phyloP scores from a whole-genome alignment of 176 grass and related monocot species.

The Calamus simplicifolius region DNA sequence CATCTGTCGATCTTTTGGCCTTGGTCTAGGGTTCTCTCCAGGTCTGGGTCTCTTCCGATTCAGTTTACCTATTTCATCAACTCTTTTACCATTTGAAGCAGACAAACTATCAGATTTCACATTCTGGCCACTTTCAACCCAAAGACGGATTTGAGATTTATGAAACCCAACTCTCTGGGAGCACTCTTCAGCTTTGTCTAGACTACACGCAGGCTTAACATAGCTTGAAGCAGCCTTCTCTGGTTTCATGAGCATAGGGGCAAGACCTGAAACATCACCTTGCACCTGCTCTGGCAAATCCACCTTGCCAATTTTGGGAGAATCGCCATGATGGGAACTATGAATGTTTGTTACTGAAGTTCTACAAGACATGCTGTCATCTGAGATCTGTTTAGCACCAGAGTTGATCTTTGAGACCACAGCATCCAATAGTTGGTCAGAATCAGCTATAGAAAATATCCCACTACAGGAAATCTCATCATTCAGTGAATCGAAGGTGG shows the following conservation, averaged over 20 bases:
- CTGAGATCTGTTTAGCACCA: conserved; percentile 36
- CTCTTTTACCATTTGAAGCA: conserved; percentile 59
- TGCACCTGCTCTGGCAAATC: conserved; percentile 27
- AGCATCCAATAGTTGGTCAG: conserved; percentile 73
- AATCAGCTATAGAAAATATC: conserved; percentile 43
- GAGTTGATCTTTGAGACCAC: conserved; percentile 60
- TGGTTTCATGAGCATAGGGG: conserved; percentile 33
- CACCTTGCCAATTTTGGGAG: not conserved
- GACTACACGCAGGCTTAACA: conserved; percentile 40
- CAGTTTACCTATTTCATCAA: conserved; percentile 41
- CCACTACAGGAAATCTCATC: conserved; percentile 37
- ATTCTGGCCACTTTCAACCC: conserved; percentile 48
- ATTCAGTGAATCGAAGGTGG: conserved; percentile 32
- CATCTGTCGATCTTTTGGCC: conserved; percentile 69
- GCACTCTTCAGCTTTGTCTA: conserved; percentile 32
- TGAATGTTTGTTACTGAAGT: conserved; percentile 41
- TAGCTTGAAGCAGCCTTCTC: conserved; percentile 34
- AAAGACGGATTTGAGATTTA: conserved; percentile 66
- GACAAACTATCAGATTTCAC: conserved; percentile 56
- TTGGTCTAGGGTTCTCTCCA: conserved; percentile 54
- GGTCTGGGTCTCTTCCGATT: conserved; percentile 63
- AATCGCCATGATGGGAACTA: conserved; percentile 27
- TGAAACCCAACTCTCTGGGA: conserved; percentile 46
- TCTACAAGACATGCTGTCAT: conserved; percentile 53
- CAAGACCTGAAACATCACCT: conserved; percentile 20